These are phyloP conservation scores for Populus alba DNA, from an alignment of 345 rosid species.

Conservation along the genomic window DNA sequence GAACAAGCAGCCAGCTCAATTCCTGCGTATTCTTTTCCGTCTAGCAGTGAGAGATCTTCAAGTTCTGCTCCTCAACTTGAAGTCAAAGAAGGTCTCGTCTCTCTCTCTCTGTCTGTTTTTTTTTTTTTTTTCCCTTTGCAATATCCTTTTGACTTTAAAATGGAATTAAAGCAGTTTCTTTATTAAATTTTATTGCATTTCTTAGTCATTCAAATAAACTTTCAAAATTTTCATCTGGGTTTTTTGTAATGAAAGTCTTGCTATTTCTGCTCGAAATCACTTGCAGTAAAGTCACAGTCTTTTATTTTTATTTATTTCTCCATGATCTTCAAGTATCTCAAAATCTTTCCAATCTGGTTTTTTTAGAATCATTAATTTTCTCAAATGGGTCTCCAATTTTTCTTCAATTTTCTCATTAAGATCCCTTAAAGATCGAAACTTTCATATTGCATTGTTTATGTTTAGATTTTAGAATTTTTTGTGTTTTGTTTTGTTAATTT, in stretches of 20 bases:
- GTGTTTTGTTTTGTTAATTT: not conserved
- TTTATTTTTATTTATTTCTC: not conserved
- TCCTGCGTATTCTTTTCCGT: slow-evolving; percentile 80
- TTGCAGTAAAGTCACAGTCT: not conserved
- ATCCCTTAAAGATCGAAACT: not conserved
- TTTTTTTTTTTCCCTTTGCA: not conserved
- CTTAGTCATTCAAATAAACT: not conserved
- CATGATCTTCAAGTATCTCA: not conserved
- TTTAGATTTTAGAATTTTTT: not conserved
- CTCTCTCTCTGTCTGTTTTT: not conserved
- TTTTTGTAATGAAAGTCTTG: slow-evolving; percentile 13
- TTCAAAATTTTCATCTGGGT: not conserved
- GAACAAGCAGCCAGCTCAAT: slow-evolving; percentile 79
- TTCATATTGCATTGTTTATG: not conserved
- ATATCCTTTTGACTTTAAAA: not conserved
- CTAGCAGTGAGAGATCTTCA: slow-evolving; percentile 98
- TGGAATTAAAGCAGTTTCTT: not conserved
- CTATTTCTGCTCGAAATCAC: not conserved
- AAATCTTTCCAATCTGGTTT: slow-evolving; percentile 2
- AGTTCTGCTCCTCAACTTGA: slow-evolving; percentile 84
- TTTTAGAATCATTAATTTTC: slow-evolving; percentile 10
- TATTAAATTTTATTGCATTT: not conserved
- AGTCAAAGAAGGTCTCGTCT: slow-evolving; percentile 69
- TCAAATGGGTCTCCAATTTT: slow-evolving; percentile 12
- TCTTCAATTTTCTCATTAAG: not conserved